Evolutionary conservation across 1,284 basidiomycete species (phyloP), one percentile per base, ranked within the genome.

Genomic region (Ganoderma boninense): DNA sequence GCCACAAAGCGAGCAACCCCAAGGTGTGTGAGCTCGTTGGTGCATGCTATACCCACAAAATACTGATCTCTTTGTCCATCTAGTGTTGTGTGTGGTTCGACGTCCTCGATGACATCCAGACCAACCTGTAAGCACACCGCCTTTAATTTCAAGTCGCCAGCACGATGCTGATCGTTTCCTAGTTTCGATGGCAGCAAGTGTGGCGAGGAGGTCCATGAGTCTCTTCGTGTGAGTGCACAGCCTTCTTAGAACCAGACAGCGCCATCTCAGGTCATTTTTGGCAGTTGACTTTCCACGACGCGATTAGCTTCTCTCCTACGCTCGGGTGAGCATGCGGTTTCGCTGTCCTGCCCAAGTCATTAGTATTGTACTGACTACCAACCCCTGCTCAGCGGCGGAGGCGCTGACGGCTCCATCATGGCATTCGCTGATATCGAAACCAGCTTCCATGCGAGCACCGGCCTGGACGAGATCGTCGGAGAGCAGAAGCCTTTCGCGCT

Each of bases 1-100:
- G 74, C 14, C 65, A 79, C 57, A 77, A 73, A 2, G 82, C 80
- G 20, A 76, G 79, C 4, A 80, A 83, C 65, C 78, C 69, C 29
- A 81, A 81, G 71, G 69, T 70, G 20, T 38, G 66, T 40, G 26
- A 14, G 1, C 7, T 57, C 32, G 6, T 57, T 29, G 29, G 10
- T 35, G 14, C 18, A 18, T 11, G 26, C 16, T 8, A 3, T 4
- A 5, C 23, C 10, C n/a, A 5, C 5, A 14, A 1, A 18, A 26
- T 2, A 13, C n/a, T 32, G 29, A 35, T 64, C 59, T 20, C 52
- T n/a, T 3, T 2, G 2, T 54, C 13, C 26, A 8, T 38, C n/a
- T n/a, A 72, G 71, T 72, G 71, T 62, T 72, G 71, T 64, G 65
- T 68, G 42, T 72, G 71, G 71, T 72, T 66, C 43, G 69, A 72